A percentile compares a stretch with the other conserved stretches of the same genome.
Evolutionary conservation across 2,329 filamentous ascomycete genomes (phyloP).

Genomic region (Exserohilum rostratum): DNA sequence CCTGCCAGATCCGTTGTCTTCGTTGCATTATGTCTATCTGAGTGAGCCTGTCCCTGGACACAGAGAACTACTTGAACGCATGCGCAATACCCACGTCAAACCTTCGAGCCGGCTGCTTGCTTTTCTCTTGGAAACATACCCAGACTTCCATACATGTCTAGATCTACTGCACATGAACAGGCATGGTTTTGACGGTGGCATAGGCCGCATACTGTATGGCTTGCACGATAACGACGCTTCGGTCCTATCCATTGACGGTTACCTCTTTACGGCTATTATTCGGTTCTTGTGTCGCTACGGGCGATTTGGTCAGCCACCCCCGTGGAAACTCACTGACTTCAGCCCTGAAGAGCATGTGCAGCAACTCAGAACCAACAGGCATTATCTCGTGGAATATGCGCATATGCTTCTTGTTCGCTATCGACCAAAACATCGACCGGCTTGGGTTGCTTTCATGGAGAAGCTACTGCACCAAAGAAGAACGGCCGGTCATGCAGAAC

Average conservation of each 20-base stretch:
- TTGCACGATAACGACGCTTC: conserved; percentile 14
- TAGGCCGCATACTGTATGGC: conserved; percentile 31
- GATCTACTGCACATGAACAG: conserved; percentile 26
- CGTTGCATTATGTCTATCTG: conserved; percentile 69
- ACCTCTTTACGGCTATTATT: conserved; percentile 40
- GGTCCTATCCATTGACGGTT: conserved; percentile 23
- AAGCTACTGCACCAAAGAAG: conserved; percentile 23
- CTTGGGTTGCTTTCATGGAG: conserved; percentile 40
- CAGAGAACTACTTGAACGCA: conserved; percentile 63
- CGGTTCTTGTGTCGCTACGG: conserved; percentile 41
- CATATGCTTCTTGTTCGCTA: conserved; percentile 33
- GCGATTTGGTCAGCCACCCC: conserved; percentile 17
- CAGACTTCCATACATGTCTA: conserved; percentile 27
- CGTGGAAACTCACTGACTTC: conserved; percentile 9
- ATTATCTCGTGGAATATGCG: conserved; percentile 41
- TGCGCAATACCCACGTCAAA: conserved; percentile 58
- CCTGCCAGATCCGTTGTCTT: conserved; percentile 61
- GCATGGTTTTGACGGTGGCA: conserved; percentile 24
- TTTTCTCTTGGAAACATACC: conserved; percentile 58
- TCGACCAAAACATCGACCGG: conserved; percentile 32
- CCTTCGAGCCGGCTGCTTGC: conserved; percentile 60
- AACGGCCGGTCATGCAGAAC: conserved; percentile 8
- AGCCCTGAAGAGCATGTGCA: conserved; percentile 23
- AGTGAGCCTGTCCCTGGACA: conserved; percentile 66
- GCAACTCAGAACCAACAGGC: conserved; percentile 23